phyloP scores from a whole-genome alignment of 768 basidiomycete species.

The Suillus hirtellus region DNA sequence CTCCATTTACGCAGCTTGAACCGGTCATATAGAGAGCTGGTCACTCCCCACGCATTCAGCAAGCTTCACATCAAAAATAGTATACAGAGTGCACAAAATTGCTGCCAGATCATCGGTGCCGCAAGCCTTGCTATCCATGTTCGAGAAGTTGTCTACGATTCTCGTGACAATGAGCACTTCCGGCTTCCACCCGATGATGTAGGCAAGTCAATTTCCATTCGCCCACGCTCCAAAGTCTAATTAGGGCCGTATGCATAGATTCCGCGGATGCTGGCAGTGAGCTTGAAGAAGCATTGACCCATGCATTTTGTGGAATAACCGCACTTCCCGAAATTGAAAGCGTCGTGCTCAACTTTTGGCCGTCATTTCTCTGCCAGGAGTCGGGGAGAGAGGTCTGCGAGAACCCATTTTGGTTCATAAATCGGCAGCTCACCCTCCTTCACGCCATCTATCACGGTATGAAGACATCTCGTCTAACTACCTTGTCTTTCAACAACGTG shows the following conservation, averaged over 20 bases:
- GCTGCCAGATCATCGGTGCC: constrained; percentile 21
- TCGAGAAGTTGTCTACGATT: constrained; percentile 30
- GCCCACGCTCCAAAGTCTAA: background rate
- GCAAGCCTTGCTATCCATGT: constrained; percentile 25
- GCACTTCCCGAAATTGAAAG: constrained; percentile 23
- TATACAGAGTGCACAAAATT: constrained; percentile 27
- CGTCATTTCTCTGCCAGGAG: constrained; percentile 26
- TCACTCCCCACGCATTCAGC: constrained; percentile 26
- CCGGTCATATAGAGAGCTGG: constrained; percentile 24
- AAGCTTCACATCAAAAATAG: constrained; percentile 28
- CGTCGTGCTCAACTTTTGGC: constrained; percentile 34
- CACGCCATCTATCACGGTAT: constrained; percentile 28
- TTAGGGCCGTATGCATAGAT: constrained; percentile 9
- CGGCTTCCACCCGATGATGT: constrained; percentile 21
- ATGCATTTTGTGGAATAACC: constrained; percentile 24
- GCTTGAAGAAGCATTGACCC: constrained; percentile 30
- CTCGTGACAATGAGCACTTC: constrained; percentile 27
- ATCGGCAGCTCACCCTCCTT: constrained; percentile 28
- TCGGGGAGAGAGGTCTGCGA: constrained; percentile 24
- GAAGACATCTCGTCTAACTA: constrained; percentile 20
- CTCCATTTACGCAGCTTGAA: constrained; percentile 30
- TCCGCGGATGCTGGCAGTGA: constrained; percentile 30
- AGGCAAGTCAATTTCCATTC: constrained; percentile 9
- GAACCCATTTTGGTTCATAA: constrained; percentile 32
- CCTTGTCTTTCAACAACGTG: constrained; percentile 28